Evolutionary conservation across 768 basidiomycete genomes (phyloP).

Genomic region (Dacryopinax primogenitus): DNA sequence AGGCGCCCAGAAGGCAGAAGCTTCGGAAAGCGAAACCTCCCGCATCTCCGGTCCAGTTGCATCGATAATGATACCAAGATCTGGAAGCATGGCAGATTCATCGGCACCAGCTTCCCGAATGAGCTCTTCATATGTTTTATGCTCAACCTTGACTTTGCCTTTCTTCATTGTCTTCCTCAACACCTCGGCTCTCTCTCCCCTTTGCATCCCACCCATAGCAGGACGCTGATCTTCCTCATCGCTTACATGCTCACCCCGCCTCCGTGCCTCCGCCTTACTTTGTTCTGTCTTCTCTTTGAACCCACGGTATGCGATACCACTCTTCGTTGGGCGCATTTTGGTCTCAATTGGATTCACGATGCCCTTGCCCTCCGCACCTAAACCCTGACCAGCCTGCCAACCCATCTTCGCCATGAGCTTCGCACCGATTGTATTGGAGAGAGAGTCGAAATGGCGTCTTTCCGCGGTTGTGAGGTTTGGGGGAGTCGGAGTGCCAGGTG

Average conservation of each 20-base stretch:
- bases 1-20: conserved; percentile 69
- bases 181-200: conserved; percentile 46
- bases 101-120: conserved; percentile 72
- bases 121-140: conserved; percentile 96
- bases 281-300: conserved; percentile 83
- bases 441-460: conserved; percentile 66
- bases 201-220: conserved; percentile 32
- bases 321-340: conserved; percentile 62
- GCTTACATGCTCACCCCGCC: conserved; percentile 46
- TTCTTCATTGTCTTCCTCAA: conserved; percentile 78
- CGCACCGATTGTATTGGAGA: conserved; percentile 68
- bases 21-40: conserved; percentile 76
- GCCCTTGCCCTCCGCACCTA: conserved; percentile 62
- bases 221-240: conserved; percentile 48
- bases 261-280: conserved; percentile 62
- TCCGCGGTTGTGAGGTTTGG: conserved; percentile 53
- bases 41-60: conserved; percentile 85
- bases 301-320: conserved; percentile 75
- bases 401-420: conserved; percentile 92
- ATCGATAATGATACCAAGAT: conserved; percentile 83
- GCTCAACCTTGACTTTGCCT: conserved; percentile 70
- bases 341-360: conserved; percentile 80
- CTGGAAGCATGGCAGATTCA: conserved; percentile 29
- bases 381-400: conserved; percentile 66
- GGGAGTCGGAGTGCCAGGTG: conserved; percentile 18